phyloP scores from a whole-genome alignment of 106 monocot species.

The Dendrobium huoshanense region DNA sequence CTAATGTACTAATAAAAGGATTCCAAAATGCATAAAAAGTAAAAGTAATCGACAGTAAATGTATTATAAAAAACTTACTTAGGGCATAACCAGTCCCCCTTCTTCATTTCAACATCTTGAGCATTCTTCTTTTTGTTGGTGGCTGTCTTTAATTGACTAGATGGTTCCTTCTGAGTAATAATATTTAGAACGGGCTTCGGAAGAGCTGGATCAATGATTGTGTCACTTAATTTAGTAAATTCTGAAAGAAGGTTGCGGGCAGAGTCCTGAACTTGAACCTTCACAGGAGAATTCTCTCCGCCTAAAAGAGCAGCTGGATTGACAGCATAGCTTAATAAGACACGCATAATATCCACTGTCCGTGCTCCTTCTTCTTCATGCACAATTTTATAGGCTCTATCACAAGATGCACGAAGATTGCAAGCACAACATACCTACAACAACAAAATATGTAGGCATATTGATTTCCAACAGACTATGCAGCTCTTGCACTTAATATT shows the following conservation, averaged over 20 bases:
- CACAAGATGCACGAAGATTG: conserved; percentile 68
- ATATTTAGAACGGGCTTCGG: conserved; percentile 23
- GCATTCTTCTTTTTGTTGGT: conserved; percentile 3
- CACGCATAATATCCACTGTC: conserved; percentile 85
- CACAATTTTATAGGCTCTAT: conserved; percentile 57
- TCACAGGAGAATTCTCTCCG: conserved; percentile 22
- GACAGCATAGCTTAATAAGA: conserved; percentile 71
- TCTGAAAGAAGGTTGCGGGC: conserved; percentile 59
- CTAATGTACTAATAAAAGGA: not conserved
- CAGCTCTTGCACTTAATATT: not conserved
- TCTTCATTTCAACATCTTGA: conserved; percentile 78
- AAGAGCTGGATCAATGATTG: conserved; percentile 49
- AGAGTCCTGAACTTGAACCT: conserved; percentile 48
- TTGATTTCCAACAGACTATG: not conserved
- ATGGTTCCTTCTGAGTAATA: conserved; percentile 17
- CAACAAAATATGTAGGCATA: too few relatives aligned
- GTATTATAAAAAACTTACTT: conserved; percentile 41
- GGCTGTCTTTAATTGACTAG: conserved; percentile 12
- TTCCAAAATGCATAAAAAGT: not conserved
- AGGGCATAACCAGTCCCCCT: conserved; percentile 91
- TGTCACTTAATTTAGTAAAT: conserved; percentile 72
- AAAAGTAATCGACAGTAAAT: not conserved
- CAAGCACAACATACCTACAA: conserved; percentile 23
- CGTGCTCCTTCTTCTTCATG: conserved; percentile 54
- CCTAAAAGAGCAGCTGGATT: conserved; percentile 32